Conservation (phyloP, 2,329 filamentous ascomycete genomes). For the Cytospora leucostoma region DNA sequence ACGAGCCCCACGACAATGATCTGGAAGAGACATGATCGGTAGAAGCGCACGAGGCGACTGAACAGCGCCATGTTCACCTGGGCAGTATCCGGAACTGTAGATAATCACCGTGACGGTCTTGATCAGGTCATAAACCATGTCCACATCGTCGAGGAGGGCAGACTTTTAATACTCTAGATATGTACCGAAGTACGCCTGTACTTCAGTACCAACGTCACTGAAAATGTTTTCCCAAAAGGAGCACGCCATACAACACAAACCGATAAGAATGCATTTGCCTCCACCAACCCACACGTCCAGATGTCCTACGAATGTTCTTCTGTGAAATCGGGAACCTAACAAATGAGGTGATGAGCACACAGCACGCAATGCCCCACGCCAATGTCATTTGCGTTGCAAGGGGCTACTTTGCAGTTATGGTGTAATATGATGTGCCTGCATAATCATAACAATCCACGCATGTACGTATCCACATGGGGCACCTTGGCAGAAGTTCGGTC, state of each 20-base stretch:
- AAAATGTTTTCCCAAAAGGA: not conserved
- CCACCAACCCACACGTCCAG: not conserved
- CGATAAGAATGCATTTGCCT: not conserved
- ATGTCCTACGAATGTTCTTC: not conserved
- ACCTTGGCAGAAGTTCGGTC: no score
- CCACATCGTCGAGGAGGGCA: not conserved
- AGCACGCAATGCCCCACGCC: slow-evolving; percentile 1
- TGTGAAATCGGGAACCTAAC: not conserved
- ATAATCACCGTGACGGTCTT: not conserved
- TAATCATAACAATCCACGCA: no score
- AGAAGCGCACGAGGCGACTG: slow-evolving; percentile 1
- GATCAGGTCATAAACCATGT: not conserved
- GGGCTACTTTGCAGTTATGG: no score
- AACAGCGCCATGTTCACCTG: not conserved
- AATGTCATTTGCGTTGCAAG: not conserved
- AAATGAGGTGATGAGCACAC: not conserved
- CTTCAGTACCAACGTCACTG: not conserved
- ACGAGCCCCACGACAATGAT: slow-evolving; percentile 22
- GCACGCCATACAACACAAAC: not conserved
- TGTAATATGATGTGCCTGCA: no score
- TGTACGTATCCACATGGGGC: no score
- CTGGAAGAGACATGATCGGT: slow-evolving; percentile 24
- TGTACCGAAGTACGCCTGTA: no score
- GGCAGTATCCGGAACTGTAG: not conserved
- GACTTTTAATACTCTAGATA: not conserved